Conservation (phyloP, 164 flowering plant genomes). For the Stephania cephalantha region DNA sequence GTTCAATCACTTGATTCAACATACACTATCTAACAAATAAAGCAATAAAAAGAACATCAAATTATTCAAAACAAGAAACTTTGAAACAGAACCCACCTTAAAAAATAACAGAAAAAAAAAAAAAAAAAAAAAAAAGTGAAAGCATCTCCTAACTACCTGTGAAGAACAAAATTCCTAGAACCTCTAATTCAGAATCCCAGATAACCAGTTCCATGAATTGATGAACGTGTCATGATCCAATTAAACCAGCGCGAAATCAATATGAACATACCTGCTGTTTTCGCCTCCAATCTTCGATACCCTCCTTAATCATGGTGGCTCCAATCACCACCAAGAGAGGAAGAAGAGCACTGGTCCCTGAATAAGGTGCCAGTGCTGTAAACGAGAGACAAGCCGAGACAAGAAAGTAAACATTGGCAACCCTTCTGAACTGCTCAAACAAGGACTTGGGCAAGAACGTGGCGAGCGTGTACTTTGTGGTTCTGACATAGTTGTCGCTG, state of each 20-base stretch:
- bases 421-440: slow-evolving; percentile 85
- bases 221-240: neutral
- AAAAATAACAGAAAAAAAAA: neutral
- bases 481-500: slow-evolving; percentile 54
- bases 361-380: slow-evolving; percentile 63
- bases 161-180: neutral
- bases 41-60: neutral
- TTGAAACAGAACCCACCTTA: neutral
- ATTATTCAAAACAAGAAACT: neutral
- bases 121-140: neutral
- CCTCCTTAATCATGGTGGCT: slow-evolving; percentile 72
- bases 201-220: neutral
- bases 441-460: slow-evolving; percentile 73
- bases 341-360: slow-evolving; percentile 46
- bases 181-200: neutral
- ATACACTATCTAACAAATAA: neutral
- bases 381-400: slow-evolving; percentile 49
- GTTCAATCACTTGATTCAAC: neutral
- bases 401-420: slow-evolving; percentile 73
- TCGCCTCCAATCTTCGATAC: slow-evolving; percentile 71
- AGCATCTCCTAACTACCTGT: neutral
- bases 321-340: slow-evolving; percentile 67
- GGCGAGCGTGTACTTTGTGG: slow-evolving; percentile 62
- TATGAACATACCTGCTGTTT: slow-evolving; percentile 47
- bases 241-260: neutral